These are phyloP conservation scores for Nepenthes gracilis DNA, from an alignment of 148 eudicot genomes.

Conservation along the genomic window DNA sequence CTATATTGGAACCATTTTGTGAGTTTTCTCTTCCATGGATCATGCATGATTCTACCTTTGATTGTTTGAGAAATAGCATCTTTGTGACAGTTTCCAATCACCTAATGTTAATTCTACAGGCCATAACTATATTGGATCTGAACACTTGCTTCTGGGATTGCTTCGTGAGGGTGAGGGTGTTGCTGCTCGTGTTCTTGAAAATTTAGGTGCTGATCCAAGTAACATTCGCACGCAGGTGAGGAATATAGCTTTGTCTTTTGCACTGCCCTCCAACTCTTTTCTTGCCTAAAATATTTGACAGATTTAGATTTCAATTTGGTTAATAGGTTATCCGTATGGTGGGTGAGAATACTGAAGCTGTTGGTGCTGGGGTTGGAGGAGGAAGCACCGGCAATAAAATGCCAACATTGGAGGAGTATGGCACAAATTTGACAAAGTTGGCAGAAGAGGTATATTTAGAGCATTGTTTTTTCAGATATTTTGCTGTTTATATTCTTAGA, in stretches of 20 bases:
- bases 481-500: background rate
- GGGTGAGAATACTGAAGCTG: slow-evolving; percentile 93
- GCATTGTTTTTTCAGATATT: background rate
- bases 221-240: slow-evolving; percentile 81
- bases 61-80: background rate
- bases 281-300: background rate
- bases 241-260: background rate
- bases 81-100: background rate
- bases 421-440: slow-evolving; percentile 86
- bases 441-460: slow-evolving; percentile 67
- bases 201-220: slow-evolving; percentile 81
- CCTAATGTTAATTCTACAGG: slow-evolving; percentile 15
- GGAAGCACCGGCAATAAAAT: slow-evolving; percentile 70
- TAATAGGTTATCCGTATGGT: slow-evolving; percentile 85
- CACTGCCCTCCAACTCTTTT: background rate
- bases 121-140: slow-evolving; percentile 82
- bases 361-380: slow-evolving; percentile 87
- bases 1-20: no score
- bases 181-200: slow-evolving; percentile 83
- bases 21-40: no score
- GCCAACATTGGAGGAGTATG: slow-evolving; percentile 93
- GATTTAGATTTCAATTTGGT: background rate
- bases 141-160: slow-evolving; percentile 87
- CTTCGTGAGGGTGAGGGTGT: slow-evolving; percentile 98
- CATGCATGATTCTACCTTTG: background rate